These are phyloP conservation scores for Euphrasia confusa DNA, from an alignment of 257 asterid species.

Conservation along the genomic window DNA sequence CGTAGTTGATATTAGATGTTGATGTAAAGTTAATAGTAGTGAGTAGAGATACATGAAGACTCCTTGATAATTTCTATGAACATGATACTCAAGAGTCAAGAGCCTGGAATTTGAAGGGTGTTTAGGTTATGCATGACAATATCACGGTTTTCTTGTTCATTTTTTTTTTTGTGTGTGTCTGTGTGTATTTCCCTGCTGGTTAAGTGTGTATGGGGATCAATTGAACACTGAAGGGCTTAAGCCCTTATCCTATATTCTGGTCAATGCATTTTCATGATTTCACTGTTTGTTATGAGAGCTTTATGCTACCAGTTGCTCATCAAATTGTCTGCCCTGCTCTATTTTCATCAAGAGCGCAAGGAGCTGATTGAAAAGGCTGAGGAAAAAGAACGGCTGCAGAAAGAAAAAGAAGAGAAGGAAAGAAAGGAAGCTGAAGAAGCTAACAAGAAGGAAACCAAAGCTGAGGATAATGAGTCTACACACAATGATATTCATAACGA, in stretches of 20 bases:
- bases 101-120: not conserved
- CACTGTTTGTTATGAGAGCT: slow-evolving; percentile 18
- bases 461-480: slow-evolving; percentile 42
- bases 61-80: not conserved
- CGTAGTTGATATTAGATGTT: slow-evolving; percentile 11
- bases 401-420: slow-evolving; percentile 75
- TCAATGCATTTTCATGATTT: slow-evolving; percentile 17
- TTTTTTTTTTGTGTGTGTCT: not conserved
- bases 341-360: slow-evolving; percentile 55
- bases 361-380: slow-evolving; percentile 89
- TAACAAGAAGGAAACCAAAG: slow-evolving; percentile 36
- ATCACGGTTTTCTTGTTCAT: slow-evolving; percentile 13
- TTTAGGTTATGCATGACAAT: slow-evolving; percentile 10
- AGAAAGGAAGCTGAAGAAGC: slow-evolving; percentile 56
- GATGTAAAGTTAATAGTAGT: slow-evolving; percentile 5
- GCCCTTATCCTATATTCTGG: slow-evolving; percentile 9
- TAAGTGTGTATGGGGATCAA: slow-evolving; percentile 3
- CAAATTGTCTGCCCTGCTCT: slow-evolving; percentile 22
- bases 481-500: slow-evolving; percentile 40
- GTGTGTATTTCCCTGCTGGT: slow-evolving; percentile 1
- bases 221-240: slow-evolving; percentile 6
- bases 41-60: not conserved
- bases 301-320: slow-evolving; percentile 13
- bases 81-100: not conserved
- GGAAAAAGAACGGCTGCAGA: slow-evolving; percentile 76